Conservation (phyloP, 257 asterid species). For the Solanum habrochaites region DNA sequence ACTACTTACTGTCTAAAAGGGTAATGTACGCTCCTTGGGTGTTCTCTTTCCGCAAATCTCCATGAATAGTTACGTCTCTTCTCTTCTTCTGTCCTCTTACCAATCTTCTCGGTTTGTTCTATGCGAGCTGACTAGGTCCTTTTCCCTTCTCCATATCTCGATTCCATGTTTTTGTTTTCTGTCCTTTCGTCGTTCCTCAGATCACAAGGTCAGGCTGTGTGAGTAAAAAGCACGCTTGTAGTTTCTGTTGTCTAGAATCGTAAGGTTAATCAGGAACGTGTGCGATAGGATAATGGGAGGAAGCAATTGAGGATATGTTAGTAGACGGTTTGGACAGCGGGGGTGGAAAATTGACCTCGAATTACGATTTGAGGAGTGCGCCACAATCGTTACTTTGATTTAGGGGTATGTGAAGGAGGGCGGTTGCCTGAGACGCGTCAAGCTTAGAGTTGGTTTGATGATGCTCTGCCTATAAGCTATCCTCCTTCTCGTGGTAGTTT, state of each 20-base stretch:
- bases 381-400: slow-evolving; percentile 70
- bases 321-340: slow-evolving; percentile 52
- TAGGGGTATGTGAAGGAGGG: slow-evolving; percentile 47
- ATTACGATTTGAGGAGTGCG: slow-evolving; percentile 95
- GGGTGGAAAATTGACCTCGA: slow-evolving; percentile 85
- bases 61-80: slow-evolving; percentile 24
- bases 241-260: not conserved
- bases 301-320: slow-evolving; percentile 47
- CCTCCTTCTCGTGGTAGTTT: slow-evolving; percentile 86
- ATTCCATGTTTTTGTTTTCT: not conserved
- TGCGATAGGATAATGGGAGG: slow-evolving; percentile 28
- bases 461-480: slow-evolving; percentile 63
- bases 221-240: not conserved
- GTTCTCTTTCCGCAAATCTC: slow-evolving; percentile 20
- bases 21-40: not conserved
- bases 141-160: not conserved
- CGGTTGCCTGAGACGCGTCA: slow-evolving; percentile 35
- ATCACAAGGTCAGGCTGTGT: not conserved
- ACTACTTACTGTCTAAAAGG: not conserved
- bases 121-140: slow-evolving; percentile 1
- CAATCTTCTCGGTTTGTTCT: slow-evolving; percentile 2
- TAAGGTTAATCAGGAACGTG: not conserved
- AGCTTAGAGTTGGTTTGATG: slow-evolving; percentile 83
- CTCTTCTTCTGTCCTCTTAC: slow-evolving; percentile 11
- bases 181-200: not conserved